Evolutionary conservation across 1,284 basidiomycete species (phyloP).

Genomic region (Sphaerobolus stellatus): DNA sequence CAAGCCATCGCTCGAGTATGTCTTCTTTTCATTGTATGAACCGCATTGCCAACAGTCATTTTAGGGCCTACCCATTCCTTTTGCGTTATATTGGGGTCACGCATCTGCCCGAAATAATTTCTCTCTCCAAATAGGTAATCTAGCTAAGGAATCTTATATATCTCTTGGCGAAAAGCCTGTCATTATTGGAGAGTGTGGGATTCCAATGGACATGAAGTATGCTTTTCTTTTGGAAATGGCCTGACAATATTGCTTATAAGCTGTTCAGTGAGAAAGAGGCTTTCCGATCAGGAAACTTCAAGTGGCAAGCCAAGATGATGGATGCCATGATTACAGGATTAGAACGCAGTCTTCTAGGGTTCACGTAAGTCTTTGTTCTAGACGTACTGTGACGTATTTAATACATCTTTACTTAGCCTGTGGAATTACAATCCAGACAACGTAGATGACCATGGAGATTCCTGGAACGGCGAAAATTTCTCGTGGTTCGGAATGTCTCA

Average conservation of each 20-base stretch:
- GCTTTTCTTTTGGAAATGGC: conserved; percentile 28
- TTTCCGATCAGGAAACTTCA: conserved; percentile 73
- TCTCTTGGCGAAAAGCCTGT: conserved; percentile 77
- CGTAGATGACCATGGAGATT: conserved; percentile 75
- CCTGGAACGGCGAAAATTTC: conserved; percentile 97
- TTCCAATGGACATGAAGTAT: conserved; percentile 94
- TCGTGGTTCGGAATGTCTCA: conserved; percentile 77
- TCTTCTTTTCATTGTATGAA: conserved; percentile 7
- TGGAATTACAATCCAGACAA: conserved; percentile 97
- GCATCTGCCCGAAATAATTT: conserved; percentile 80
- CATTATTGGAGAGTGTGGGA: conserved; percentile 86
- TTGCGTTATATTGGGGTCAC: conserved; percentile 86
- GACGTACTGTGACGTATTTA: conserved; percentile 5
- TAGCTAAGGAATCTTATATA: conserved; percentile 65
- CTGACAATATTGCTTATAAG: too few species aligned
- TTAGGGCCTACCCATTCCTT: conserved; percentile 81
- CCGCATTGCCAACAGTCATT: not conserved
- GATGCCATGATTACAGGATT: conserved; percentile 81
- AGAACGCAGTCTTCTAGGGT: conserved; percentile 71
- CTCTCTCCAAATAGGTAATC: conserved; percentile 75
- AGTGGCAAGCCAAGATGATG: conserved; percentile 85
- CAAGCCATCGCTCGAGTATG: conserved; percentile 81
- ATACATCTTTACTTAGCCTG: conserved; percentile 47
- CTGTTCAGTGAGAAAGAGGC: conserved; percentile 63
- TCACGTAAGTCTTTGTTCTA: conserved; percentile 61